Evolutionary conservation across 345 rosid species (phyloP).

Genomic region (Anastatica hierochuntica): DNA sequence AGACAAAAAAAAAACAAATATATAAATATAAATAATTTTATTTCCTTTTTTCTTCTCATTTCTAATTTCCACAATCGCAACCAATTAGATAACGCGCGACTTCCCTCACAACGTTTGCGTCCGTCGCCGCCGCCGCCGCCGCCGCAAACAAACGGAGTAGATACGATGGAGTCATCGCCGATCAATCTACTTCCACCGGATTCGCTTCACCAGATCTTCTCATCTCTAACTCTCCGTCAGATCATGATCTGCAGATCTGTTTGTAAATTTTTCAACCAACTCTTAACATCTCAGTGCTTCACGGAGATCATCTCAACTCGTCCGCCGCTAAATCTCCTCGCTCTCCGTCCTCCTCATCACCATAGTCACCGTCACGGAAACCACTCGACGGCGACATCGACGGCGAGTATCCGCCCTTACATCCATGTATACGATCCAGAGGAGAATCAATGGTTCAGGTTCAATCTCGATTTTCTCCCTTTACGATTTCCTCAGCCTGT

Average conservation of each 20-base stretch:
- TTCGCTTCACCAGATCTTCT: constrained; percentile 72
- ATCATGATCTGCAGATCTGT: constrained; percentile 65
- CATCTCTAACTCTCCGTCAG: constrained; percentile 69
- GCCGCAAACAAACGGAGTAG: too few relatives aligned
- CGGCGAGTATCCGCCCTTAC: constrained; percentile 14
- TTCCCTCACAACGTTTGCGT: background rate
- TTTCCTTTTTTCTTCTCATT: too few relatives aligned
- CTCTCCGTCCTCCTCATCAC: constrained; percentile 60
- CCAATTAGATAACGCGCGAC: too few relatives aligned
- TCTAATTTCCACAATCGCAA: too few relatives aligned
- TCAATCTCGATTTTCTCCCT: constrained; percentile 65
- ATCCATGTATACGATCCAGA: constrained; percentile 66
- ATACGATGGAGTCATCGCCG: constrained; percentile 38
- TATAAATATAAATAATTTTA: too few relatives aligned
- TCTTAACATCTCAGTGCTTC: constrained; percentile 36
- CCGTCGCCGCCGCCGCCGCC: too few relatives aligned
- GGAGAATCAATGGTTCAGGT: constrained; percentile 48
- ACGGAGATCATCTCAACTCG: constrained; percentile 35
- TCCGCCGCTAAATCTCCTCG: constrained; percentile 55
- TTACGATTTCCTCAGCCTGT: constrained; percentile 62
- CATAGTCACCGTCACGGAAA: constrained; percentile 28
- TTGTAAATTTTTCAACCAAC: constrained; percentile 48
- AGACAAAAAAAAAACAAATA: too few relatives aligned
- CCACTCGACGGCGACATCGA: constrained; percentile 3
- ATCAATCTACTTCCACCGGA: constrained; percentile 64